Evolutionary conservation across 306 rosid genomes (phyloP).

Genomic region (Sechiopsis laciniata): DNA sequence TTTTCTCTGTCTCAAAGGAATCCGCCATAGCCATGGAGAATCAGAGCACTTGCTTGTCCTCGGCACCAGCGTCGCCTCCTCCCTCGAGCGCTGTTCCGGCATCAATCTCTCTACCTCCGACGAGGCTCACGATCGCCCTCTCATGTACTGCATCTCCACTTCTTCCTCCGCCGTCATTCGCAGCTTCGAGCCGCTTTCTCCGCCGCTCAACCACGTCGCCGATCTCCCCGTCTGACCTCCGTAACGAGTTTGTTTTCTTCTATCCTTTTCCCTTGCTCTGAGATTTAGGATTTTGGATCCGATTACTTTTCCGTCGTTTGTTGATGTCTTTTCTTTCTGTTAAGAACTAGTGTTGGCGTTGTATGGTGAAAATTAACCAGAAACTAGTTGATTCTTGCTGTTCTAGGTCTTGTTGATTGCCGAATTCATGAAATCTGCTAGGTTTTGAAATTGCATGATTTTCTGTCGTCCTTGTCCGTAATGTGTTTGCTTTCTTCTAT

Average conservation of each 20-base stretch:
- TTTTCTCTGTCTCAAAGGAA: too few species aligned
- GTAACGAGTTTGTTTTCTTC: too few species aligned
- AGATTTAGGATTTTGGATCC: not conserved
- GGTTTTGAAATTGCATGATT: not conserved
- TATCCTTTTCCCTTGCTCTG: constrained; percentile 1
- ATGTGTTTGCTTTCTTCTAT: too few species aligned
- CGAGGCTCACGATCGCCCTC: constrained; percentile 46
- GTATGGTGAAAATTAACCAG: not conserved
- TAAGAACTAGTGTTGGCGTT: not conserved
- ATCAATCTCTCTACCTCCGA: constrained; percentile 45
- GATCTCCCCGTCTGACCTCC: constrained; percentile 39
- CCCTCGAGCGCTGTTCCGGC: constrained; percentile 44
- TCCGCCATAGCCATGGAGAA: constrained; percentile 24
- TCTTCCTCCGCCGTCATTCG: constrained; percentile 37
- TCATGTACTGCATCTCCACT: constrained; percentile 34
- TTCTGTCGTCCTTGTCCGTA: too few species aligned
- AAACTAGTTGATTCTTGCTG: not conserved
- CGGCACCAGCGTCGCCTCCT: constrained; percentile 42
- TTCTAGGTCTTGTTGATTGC: not conserved
- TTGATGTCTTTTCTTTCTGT: constrained; percentile 16
- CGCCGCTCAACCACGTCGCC: constrained; percentile 37
- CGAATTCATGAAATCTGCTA: not conserved
- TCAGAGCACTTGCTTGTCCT: constrained; percentile 33
- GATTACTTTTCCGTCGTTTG: not conserved
- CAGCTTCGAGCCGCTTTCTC: constrained; percentile 26